These are phyloP conservation scores for Ceratobasidium sp. DNA, from an alignment of 1,284 basidiomycete species.

Conservation along the genomic window DNA sequence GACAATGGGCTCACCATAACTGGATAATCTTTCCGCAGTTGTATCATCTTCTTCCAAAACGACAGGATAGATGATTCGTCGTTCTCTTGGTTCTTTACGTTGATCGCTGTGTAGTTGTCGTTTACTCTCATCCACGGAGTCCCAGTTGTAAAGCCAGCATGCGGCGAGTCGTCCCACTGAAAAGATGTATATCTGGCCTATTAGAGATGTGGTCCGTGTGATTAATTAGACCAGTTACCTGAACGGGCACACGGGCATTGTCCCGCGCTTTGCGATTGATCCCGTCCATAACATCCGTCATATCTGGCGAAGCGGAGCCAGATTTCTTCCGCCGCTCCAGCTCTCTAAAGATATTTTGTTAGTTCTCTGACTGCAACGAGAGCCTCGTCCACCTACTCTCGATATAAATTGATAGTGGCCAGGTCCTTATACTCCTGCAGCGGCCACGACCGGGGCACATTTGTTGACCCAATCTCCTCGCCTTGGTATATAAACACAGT, in stretches of 20 bases:
- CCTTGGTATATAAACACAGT: constrained; percentile 83
- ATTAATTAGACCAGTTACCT: constrained; percentile 57
- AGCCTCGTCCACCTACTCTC: too few relatives aligned
- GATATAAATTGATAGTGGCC: constrained; percentile 68
- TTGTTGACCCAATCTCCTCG: constrained; percentile 78
- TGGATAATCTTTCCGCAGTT: constrained; percentile 66
- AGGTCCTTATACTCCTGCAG: constrained; percentile 82
- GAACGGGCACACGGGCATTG: constrained; percentile 77
- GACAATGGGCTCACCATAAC: constrained; percentile 64
- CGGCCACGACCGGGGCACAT: constrained; percentile 75
- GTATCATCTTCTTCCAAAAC: constrained; percentile 73
- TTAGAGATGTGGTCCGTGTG: background rate
- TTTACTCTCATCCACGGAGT: constrained; percentile 84
- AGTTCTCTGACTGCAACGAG: too few relatives aligned
- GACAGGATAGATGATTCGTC: constrained; percentile 68
- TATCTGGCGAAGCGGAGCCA: constrained; percentile 64
- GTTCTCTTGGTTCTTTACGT: constrained; percentile 67
- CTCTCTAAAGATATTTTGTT: too few relatives aligned
- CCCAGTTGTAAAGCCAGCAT: constrained; percentile 71
- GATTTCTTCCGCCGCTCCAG: constrained; percentile 61
- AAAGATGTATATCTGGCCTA: background rate
- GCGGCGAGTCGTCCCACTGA: constrained; percentile 5
- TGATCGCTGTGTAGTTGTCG: constrained; percentile 76
- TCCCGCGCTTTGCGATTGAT: constrained; percentile 77
- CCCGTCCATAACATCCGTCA: constrained; percentile 69